Conservation (phyloP, 495 filamentous ascomycete species). For the Penicillium cosmopolitanum region DNA sequence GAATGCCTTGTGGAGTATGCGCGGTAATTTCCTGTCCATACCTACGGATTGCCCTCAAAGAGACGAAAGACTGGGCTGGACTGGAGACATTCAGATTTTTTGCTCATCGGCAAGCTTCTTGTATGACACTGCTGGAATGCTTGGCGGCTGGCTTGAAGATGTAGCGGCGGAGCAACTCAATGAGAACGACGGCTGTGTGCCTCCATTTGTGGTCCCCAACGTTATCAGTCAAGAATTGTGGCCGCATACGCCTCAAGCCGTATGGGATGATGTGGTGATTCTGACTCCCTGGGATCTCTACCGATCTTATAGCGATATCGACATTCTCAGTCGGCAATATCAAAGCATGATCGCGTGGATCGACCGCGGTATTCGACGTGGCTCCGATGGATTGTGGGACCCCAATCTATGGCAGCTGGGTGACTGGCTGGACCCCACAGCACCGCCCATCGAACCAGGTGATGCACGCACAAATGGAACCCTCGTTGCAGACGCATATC, state of each 20-base stretch:
- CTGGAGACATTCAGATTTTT: constrained; percentile 56
- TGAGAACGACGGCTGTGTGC: constrained; percentile 18
- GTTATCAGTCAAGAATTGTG: constrained; percentile 38
- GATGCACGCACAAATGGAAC: constrained; percentile 43
- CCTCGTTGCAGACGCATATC: constrained; percentile 57
- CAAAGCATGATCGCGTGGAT: constrained; percentile 51
- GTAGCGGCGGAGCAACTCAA: constrained; percentile 40
- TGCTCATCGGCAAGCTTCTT: constrained; percentile 51
- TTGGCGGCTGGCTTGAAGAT: constrained; percentile 51
- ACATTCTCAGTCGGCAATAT: constrained; percentile 46
- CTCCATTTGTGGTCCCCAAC: constrained; percentile 4
- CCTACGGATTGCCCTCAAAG: constrained; percentile 61
- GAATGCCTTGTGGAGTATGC: constrained; percentile 57
- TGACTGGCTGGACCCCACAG: constrained; percentile 59
- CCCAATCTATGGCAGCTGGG: constrained; percentile 44
- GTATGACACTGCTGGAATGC: constrained; percentile 52
- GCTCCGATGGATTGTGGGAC: constrained; percentile 43
- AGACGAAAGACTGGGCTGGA: constrained; percentile 61
- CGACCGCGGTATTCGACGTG: constrained; percentile 48
- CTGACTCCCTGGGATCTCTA: constrained; percentile 52
- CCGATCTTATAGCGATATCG: constrained; percentile 44
- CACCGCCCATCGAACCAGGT: constrained; percentile 49
- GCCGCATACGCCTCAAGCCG: constrained; percentile 33
- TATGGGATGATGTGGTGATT: constrained; percentile 56
- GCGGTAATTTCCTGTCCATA: constrained; percentile 56